phyloP scores from a whole-genome alignment of 2,329 filamentous ascomycete genomes.

The Cytospora leucostoma region DNA sequence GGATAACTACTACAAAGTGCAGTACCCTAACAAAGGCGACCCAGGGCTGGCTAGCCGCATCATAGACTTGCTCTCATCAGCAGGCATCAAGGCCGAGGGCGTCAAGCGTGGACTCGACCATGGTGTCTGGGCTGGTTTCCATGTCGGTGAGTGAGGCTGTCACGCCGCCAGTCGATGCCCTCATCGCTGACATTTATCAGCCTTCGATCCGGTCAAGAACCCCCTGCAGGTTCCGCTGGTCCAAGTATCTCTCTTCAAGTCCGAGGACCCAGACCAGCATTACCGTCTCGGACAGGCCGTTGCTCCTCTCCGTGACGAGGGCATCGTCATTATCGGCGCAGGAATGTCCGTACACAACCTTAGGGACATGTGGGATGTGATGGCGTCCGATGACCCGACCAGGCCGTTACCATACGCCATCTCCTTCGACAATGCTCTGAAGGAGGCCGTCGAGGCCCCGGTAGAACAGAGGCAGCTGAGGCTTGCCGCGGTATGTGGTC shows the following conservation, averaged over 20 bases:
- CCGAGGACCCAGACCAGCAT: slow-evolving; percentile 65
- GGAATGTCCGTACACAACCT: slow-evolving; percentile 78
- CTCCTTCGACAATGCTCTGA: slow-evolving; percentile 68
- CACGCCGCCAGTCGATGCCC: background rate
- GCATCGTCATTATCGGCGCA: slow-evolving; percentile 67
- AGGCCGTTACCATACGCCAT: slow-evolving; percentile 57
- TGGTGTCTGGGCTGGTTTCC: slow-evolving; percentile 73
- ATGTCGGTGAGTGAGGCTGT: slow-evolving; percentile 39
- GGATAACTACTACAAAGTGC: slow-evolving; percentile 65
- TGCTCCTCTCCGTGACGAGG: slow-evolving; percentile 64
- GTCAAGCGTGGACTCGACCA: slow-evolving; percentile 70
- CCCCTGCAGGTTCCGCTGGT: slow-evolving; percentile 68
- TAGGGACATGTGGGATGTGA: slow-evolving; percentile 48
- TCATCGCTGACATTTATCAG: slow-evolving; percentile 35
- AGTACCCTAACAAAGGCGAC: slow-evolving; percentile 65
- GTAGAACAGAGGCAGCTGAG: slow-evolving; percentile 41
- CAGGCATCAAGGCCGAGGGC: slow-evolving; percentile 60
- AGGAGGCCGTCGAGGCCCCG: slow-evolving; percentile 59
- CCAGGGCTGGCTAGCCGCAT: slow-evolving; percentile 61
- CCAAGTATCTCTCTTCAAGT: slow-evolving; percentile 69
- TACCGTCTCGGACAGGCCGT: slow-evolving; percentile 69
- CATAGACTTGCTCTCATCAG: slow-evolving; percentile 53
- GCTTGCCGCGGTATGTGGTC: slow-evolving; percentile 43
- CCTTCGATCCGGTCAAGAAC: slow-evolving; percentile 63
- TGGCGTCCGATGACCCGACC: slow-evolving; percentile 43